phyloP scores from a whole-genome alignment of 2,329 filamentous ascomycete genomes.

The Pseudogymnoascus sp. region DNA sequence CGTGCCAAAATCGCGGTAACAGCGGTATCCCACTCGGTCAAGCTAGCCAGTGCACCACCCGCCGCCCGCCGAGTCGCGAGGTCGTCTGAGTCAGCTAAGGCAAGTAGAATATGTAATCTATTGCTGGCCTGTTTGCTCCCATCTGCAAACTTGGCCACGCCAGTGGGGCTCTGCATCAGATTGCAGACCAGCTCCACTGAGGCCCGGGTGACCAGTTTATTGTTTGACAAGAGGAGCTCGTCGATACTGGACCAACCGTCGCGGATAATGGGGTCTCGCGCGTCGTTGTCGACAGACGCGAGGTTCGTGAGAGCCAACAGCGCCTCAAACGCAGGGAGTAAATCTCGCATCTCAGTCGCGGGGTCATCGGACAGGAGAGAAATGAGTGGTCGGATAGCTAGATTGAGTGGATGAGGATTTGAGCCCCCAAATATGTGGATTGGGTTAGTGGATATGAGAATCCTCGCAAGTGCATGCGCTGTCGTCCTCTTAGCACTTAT shows the following conservation, averaged over 20 bases:
- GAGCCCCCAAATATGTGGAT: constrained; percentile 73
- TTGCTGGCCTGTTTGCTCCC: constrained; percentile 59
- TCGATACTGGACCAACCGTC: constrained; percentile 69
- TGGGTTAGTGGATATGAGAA: constrained; percentile 81
- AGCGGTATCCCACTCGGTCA: constrained; percentile 70
- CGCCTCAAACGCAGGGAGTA: constrained; percentile 83
- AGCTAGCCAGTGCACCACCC: constrained; percentile 76
- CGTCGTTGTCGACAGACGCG: constrained; percentile 63
- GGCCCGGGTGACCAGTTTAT: constrained; percentile 70
- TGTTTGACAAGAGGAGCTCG: constrained; percentile 71
- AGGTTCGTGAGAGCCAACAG: constrained; percentile 91
- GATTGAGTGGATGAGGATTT: constrained; percentile 63
- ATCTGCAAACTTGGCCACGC: constrained; percentile 62
- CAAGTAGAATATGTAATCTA: constrained; percentile 74
- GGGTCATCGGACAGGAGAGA: constrained; percentile 63
- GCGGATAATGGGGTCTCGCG: constrained; percentile 62
- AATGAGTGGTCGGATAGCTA: constrained; percentile 74
- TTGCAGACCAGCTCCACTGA: constrained; percentile 89
- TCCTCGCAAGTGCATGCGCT: constrained; percentile 73
- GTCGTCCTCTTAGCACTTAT: constrained; percentile 46
- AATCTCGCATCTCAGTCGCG: constrained; percentile 56
- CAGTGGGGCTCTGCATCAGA: constrained; percentile 62
- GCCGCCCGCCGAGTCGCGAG: constrained; percentile 71
- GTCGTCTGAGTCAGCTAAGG: constrained; percentile 81
- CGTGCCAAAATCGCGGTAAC: constrained; percentile 59